Base-by-base conservation (phyloP, 257 asterid species). In the Forsythia suspensa region DNA sequence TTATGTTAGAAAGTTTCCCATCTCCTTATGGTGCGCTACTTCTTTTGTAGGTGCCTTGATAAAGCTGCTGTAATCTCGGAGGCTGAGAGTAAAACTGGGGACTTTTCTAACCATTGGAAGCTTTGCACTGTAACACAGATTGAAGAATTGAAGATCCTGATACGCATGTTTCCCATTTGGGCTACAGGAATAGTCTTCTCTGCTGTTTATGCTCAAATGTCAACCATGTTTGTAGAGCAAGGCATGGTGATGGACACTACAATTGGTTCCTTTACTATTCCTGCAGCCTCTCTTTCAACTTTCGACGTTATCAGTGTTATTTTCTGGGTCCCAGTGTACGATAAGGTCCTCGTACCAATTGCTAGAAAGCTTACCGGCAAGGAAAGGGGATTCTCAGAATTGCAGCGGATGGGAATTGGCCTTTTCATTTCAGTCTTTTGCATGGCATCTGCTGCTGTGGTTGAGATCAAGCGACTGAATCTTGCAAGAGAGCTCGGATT, bases 161-260 rank as follows among this genome's bases (percentile, higher is more conserved):
- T 91, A 59, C 94, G 99, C 63, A 93, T 95, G 98, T 93, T 95
- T 61, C 98, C 99, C 76, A 86, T 93, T 66, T 95, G 97, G 98
- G 98, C 97, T 18, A 90, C 98, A 3, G 97, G 96, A n/a, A 95
- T 95, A 41, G 89, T 93, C 81, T 93, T 95, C 76, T 79, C 96
- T 4, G 97, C 99, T 1, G 97, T 91, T 41, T 91, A 93, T 63
- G 96, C 97, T 63, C 99, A 95, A 84, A 89, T 95, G 96, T 88
- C 97, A 3, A 88, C 96, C 5, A 88, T 95, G 97, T 90, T 95
- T n/a, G 97, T 95, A 2, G 99, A 89, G 89, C 99, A 95, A 84
- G 99, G 99, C 85, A 90, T 83, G 85, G 83, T 93, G 84, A 93
- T 95, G 98, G 94, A 95, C 86, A 90, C 95, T 29, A 75, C 94